phyloP scores from a whole-genome alignment of 2,329 filamentous ascomycete genomes.

The Geosmithia putterillii region DNA sequence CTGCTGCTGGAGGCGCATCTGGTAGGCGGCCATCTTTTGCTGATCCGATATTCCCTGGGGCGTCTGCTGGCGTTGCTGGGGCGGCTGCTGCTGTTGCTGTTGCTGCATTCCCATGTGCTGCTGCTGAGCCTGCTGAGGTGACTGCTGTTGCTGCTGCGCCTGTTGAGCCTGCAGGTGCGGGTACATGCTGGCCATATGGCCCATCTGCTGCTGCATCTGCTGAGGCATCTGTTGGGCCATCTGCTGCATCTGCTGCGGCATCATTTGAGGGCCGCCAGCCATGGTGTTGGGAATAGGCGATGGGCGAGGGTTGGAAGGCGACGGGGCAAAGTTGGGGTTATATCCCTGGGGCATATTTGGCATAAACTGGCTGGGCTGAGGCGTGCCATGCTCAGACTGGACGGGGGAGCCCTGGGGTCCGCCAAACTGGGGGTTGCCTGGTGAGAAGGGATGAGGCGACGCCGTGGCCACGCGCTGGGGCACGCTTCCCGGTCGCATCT shows the following conservation, averaged over 20 bases:
- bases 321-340: constrained; percentile 45
- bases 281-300: constrained; percentile 42
- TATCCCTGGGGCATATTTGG: constrained; percentile 46
- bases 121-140: constrained; percentile 19
- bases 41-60: constrained; percentile 40
- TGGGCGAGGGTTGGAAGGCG: constrained; percentile 42
- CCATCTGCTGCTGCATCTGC: constrained; percentile 41
- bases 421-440: constrained; percentile 57
- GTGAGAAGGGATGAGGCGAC: constrained; percentile 84
- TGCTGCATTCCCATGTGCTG: constrained; percentile 13
- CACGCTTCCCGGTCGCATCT: constrained; percentile 57
- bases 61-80: constrained; percentile 30
- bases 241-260: constrained; percentile 37
- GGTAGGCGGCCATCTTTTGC: constrained; percentile 64
- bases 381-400: constrained; percentile 64
- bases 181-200: constrained; percentile 27
- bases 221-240: constrained; percentile 31
- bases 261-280: constrained; percentile 34
- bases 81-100: constrained; percentile 25
- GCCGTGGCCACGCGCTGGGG: constrained; percentile 79
- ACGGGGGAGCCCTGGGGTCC: constrained; percentile 60
- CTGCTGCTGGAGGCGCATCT: constrained; percentile 74
- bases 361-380: constrained; percentile 61
- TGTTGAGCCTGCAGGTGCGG: constrained; percentile 35
- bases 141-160: constrained; percentile 26